Conservation (phyloP, 345 rosid species). For the Heritiera fomes region DNA sequence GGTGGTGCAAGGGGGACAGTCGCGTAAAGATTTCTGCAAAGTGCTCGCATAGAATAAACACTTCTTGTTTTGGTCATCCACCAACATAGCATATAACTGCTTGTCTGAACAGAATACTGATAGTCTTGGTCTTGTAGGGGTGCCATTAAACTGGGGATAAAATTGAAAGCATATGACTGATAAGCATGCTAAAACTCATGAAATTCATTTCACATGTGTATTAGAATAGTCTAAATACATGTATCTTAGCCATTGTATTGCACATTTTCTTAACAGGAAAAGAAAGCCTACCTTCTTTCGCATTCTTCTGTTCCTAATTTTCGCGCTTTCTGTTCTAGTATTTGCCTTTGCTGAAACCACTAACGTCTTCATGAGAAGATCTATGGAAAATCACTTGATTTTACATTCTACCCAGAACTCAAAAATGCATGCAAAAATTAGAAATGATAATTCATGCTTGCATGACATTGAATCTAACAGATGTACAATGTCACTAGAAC, state of each 20-base stretch:
- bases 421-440: not conserved
- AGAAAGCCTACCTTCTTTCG: constrained; percentile 61
- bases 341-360: constrained; percentile 55
- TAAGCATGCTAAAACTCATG: not conserved
- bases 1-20: constrained; percentile 53
- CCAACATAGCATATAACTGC: constrained; percentile 84
- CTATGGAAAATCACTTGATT: constrained; percentile 26
- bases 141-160: constrained; percentile 59
- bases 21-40: constrained; percentile 73
- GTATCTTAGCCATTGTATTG: not conserved
- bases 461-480: not conserved
- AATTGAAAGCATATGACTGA: not conserved
- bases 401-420: too few relatives aligned
- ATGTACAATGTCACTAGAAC: not conserved
- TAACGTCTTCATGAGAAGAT: constrained; percentile 30
- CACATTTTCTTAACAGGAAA: not conserved
- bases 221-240: not conserved
- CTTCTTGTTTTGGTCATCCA: constrained; percentile 82
- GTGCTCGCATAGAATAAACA: constrained; percentile 81
- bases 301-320: constrained; percentile 61
- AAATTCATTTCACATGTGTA: not conserved
- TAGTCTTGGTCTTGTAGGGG: constrained; percentile 67
- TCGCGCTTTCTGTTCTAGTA: constrained; percentile 61
- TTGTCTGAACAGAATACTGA: constrained; percentile 91
- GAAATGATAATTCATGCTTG: not conserved